Conservation (phyloP, 257 asterid species). For the Gentiana macrophylla region DNA sequence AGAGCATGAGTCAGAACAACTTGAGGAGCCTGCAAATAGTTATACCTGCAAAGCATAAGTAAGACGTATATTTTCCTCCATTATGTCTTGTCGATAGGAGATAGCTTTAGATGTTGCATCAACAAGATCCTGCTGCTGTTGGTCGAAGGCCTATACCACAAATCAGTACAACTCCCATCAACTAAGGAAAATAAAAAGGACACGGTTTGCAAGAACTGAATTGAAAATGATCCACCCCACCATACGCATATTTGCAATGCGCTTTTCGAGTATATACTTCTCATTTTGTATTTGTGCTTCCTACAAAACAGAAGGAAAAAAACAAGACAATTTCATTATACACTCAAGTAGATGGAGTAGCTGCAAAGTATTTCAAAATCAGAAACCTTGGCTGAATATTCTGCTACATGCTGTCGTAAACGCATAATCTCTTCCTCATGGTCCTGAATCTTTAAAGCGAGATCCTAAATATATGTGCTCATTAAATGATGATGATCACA, state of each 20-base stretch:
- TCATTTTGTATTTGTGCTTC: constrained; percentile 80
- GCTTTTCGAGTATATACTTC: constrained; percentile 83
- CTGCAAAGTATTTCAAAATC: constrained; percentile 10
- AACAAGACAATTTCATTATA: constrained; percentile 11
- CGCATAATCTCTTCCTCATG: constrained; percentile 85
- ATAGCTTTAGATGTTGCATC: constrained; percentile 98
- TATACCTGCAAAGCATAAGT: constrained; percentile 89
- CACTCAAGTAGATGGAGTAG: constrained; percentile 6
- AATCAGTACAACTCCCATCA: constrained; percentile 13
- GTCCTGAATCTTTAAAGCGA: constrained; percentile 54
- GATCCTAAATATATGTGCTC: constrained; percentile 36
- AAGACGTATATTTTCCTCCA: constrained; percentile 97
- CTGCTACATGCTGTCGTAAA: constrained; percentile 66
- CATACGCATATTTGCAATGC: constrained; percentile 92
- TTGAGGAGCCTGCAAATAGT: background rate
- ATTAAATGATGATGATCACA: constrained; percentile 16
- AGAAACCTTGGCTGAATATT: constrained; percentile 63
- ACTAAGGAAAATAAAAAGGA: constrained; percentile 9
- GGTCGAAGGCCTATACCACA: constrained; percentile 76
- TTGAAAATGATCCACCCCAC: constrained; percentile 35
- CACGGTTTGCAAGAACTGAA: constrained; percentile 7
- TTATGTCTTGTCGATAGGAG: constrained; percentile 90
- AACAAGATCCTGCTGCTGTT: constrained; percentile 97
- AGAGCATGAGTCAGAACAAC: background rate
- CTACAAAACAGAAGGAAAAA: constrained; percentile 24